These are phyloP conservation scores for Tylopilus rubrobrunneus DNA, from an alignment of 768 basidiomycete species.

Conservation along the genomic window DNA sequence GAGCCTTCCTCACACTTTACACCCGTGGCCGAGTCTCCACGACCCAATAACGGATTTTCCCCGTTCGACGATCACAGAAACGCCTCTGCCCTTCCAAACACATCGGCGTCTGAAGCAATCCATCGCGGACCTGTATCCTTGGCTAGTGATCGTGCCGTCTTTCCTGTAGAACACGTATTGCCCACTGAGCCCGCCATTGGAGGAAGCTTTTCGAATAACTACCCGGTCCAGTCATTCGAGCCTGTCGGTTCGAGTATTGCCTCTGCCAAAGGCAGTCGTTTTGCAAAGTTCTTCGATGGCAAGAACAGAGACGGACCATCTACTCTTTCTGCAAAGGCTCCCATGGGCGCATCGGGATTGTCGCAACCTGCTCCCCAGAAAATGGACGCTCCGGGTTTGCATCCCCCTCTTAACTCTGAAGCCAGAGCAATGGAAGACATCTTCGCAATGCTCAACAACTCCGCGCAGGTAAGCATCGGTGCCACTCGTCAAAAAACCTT, in stretches of 20 bases:
- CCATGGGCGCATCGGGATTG: constrained; percentile 38
- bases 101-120: constrained; percentile 16
- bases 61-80: constrained; percentile 51
- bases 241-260: constrained; percentile 43
- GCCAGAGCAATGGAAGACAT: constrained; percentile 73
- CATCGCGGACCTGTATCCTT: constrained; percentile 18
- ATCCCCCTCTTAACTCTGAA: constrained; percentile 40
- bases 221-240: constrained; percentile 21
- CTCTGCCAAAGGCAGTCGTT: constrained; percentile 70
- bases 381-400: constrained; percentile 39
- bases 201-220: constrained; percentile 14
- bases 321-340: constrained; percentile 34
- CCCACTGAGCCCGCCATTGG: constrained; percentile 15
- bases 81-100: background rate
- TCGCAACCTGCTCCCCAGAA: constrained; percentile 47
- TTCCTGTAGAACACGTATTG: constrained; percentile 20
- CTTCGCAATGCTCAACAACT: constrained; percentile 75
- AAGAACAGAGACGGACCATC: constrained; percentile 47
- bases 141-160: constrained; percentile 21
- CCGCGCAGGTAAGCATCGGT: constrained; percentile 56
- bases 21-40: constrained; percentile 8
- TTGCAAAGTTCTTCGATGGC: constrained; percentile 85
- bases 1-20: constrained; percentile 17
- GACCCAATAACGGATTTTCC: constrained; percentile 40
- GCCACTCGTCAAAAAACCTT: background rate